Conservation (phyloP, 176 grass and related monocot species). For the Olyra latifolia region DNA sequence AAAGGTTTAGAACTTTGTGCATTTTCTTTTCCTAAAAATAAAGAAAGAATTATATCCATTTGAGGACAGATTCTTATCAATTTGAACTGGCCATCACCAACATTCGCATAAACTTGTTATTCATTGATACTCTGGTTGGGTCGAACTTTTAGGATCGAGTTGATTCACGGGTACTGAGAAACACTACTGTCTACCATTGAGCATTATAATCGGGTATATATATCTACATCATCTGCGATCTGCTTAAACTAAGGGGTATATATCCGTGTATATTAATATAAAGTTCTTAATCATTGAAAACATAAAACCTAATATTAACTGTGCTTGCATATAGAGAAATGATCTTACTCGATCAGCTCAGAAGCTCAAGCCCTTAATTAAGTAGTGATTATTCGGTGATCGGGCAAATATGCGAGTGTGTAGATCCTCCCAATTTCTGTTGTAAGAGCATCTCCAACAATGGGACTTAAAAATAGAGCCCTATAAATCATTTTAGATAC, state of each 20-base stretch:
- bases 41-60: neutral
- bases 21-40: neutral
- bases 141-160: conserved; percentile 1
- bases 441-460: no score
- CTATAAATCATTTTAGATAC: no score
- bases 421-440: no score
- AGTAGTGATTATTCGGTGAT: neutral
- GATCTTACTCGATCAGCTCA: neutral
- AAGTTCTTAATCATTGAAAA: neutral
- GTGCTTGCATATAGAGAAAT: neutral
- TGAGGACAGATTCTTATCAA: neutral
- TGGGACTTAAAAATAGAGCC: no score
- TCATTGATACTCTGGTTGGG: neutral
- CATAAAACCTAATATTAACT: neutral
- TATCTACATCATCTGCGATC: neutral
- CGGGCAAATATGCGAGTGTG: neutral
- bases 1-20: neutral
- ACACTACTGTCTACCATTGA: neutral
- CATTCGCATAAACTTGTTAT: neutral
- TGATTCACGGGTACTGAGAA: neutral
- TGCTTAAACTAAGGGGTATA: neutral
- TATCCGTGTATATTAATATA: neutral
- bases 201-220: no score
- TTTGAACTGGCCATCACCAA: neutral
- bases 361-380: neutral